A percentile compares a stretch with the other conserved stretches of the same genome.
Evolutionary conservation across 1,139 yeast species (phyloP).

Genomic region (Arxiozyma slooffiae): DNA sequence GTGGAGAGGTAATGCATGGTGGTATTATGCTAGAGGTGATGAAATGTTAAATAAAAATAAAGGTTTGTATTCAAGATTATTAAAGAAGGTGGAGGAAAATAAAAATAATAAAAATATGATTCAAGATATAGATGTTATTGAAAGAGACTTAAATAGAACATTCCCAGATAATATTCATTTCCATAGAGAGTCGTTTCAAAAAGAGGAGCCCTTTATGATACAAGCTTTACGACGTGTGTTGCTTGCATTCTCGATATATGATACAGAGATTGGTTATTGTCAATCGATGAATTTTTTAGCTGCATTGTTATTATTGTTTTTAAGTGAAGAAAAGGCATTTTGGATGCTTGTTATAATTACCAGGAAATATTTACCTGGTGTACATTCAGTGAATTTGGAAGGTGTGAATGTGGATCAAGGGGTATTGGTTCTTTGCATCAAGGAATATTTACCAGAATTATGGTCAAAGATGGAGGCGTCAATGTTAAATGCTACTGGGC

Average conservation of each 20-base stretch:
- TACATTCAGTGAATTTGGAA: conserved; percentile 79
- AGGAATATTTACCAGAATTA: conserved; percentile 70
- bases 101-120: conserved; percentile 33
- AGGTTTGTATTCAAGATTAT: conserved; percentile 62
- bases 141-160: conserved; percentile 82
- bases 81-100: conserved; percentile 34
- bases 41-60: conserved; percentile 58
- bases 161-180: conserved; percentile 88
- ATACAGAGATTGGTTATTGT: conserved; percentile 88
- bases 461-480: conserved; percentile 51
- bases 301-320: conserved; percentile 68
- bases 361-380: conserved; percentile 75
- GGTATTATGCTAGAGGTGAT: conserved; percentile 78
- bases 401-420: conserved; percentile 96
- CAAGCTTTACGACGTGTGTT: conserved; percentile 69
- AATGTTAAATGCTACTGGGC: conserved; percentile 8
- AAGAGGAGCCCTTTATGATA: conserved; percentile 52
- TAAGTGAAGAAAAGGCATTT: conserved; percentile 82
- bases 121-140: conserved; percentile 76
- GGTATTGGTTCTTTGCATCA: conserved; percentile 73
- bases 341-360: conserved; percentile 94
- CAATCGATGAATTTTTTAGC: conserved; percentile 88
- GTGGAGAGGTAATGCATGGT: conserved; percentile 97
- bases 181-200: conserved; percentile 32
- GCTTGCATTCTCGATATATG: conserved; percentile 73